Percentiles rank a stretch among this genome's conserved stretches.
phyloP scores from a whole-genome alignment of 2,329 filamentous ascomycete genomes.

The Monilinia laxa region DNA sequence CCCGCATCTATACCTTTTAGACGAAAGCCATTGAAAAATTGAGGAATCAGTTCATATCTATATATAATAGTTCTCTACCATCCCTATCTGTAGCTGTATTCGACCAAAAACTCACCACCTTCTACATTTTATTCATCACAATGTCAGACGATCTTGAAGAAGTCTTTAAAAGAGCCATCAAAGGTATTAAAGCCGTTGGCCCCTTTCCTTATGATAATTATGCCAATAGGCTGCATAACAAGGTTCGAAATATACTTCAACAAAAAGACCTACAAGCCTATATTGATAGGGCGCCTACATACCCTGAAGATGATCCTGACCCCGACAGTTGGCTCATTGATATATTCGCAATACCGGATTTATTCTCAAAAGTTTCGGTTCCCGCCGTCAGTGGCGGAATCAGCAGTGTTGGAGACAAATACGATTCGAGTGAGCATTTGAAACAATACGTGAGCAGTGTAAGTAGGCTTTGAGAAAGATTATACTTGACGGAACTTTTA shows the following conservation, averaged over 20 bases:
- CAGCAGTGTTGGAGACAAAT: neutral
- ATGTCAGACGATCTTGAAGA: neutral
- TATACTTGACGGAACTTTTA: neutral
- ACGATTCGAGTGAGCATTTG: neutral
- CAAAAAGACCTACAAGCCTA: neutral
- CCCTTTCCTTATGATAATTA: neutral
- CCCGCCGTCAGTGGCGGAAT: neutral
- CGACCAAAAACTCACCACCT: neutral
- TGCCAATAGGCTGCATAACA: constrained; percentile 5
- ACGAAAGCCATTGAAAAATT: neutral
- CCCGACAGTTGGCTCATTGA: neutral
- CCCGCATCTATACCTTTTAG: neutral
- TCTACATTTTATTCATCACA: neutral
- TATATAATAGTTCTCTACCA: neutral
- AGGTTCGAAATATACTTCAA: neutral
- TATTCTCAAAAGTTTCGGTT: neutral
- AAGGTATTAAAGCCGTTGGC: neutral
- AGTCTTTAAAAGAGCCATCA: neutral
- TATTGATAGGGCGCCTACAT: neutral
- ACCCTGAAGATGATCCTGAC: neutral
- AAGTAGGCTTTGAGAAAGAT: neutral
- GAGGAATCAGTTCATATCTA: neutral
- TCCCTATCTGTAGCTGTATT: neutral
- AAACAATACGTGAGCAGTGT: neutral
- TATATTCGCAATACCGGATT: neutral